Percentiles rank a stretch among this genome's conserved stretches.
phyloP scores from a whole-genome alignment of 345 rosid species.

The Eucalyptus erythrocorys region DNA sequence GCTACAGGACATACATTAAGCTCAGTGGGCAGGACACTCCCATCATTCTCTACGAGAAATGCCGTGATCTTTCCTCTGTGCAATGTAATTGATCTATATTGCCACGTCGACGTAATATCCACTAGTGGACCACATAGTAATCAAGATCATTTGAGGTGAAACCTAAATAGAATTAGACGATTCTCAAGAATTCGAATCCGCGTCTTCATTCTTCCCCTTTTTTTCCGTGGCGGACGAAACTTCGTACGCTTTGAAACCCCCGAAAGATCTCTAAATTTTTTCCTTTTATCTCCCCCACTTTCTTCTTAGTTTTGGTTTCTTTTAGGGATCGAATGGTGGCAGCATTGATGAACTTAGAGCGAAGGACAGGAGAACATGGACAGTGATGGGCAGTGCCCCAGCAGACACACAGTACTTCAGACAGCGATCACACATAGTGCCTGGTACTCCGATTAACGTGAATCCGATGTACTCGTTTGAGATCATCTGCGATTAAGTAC shows the following conservation, averaged over 20 bases:
- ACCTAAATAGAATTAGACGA: neutral
- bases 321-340: neutral
- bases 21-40: neutral
- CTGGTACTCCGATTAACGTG: neutral
- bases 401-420: neutral
- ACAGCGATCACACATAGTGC: neutral
- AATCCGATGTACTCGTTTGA: neutral
- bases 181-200: neutral
- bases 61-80: neutral
- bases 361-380: neutral
- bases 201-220: neutral
- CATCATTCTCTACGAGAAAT: neutral
- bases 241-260: neutral
- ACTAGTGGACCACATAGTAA: neutral
- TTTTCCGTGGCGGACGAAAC: neutral
- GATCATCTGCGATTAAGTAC: neutral
- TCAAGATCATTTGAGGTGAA: neutral
- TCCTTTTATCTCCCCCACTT: neutral
- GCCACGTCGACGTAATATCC: neutral
- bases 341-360: neutral
- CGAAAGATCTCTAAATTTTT: neutral
- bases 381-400: neutral
- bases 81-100: neutral
- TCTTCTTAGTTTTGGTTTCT: neutral
- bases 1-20: neutral